Base-by-base conservation (phyloP, 2,329 filamentous ascomycete species). In the Penicillium sp. region DNA sequence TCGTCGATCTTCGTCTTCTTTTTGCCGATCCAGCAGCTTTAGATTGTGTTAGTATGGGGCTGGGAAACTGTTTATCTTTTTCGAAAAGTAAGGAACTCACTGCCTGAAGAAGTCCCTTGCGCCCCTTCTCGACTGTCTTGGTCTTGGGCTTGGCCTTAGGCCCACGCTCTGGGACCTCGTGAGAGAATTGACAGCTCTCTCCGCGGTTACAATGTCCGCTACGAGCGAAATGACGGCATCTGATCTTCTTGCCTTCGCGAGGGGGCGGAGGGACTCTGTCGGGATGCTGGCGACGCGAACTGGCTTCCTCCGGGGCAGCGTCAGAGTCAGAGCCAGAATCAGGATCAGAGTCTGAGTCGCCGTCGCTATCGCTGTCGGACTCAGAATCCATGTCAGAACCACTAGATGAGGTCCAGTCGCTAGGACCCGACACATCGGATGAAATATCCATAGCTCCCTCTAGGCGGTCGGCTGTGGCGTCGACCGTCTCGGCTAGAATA, bases 21-120 rank as follows among this genome's bases (percentile, higher is more conserved):
- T 65, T 55, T 74, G 68, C 40, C 66, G 68, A 27, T 66, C 68
- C 34, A 74, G 54, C 45, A 75, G 65, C 68, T 72, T 8, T 14
- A 32, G 3, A 13, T 35, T 24, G 3, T 10, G 4, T 55, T 46
- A 55, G 46, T 36, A 39, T 29, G 16, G 26, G 26, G 42, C 23
- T 31, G 18, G 14, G 39, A 43, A 28, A 26, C 42, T 32, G 32
- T 20, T 16, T 32, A 22, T 26, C 42, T 26, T 44, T 20, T 13
- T 26, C 18, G 20, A 18, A 36, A 22, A 10, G 14, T 20, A 31
- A 22, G 31, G 24, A 23, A 28, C 69, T 59, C 52, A 73, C 71
- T 47, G 69, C 63, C 50, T 74, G 69, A 43, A 69, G 68, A 41
- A 76, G 60, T 24, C 71, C 68, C 55, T 73, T 71, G 47, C 69